Evolutionary conservation across 441 rosid genomes (phyloP).

Genomic region (Breynia disticha): DNA sequence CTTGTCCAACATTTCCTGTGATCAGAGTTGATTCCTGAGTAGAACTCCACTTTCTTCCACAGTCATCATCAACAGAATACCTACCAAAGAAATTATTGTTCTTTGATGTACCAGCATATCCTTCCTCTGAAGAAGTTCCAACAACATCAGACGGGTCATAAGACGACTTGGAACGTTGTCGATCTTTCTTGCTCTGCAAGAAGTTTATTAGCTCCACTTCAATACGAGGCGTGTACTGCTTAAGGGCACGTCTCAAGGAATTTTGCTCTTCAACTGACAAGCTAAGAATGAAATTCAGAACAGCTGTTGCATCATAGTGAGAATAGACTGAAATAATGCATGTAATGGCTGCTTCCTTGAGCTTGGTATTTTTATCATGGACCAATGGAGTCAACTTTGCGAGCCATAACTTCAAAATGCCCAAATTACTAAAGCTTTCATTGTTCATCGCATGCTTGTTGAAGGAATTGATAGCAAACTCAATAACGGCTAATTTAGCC

Average conservation of each 20-base stretch:
- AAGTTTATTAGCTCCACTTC: conserved; percentile 94
- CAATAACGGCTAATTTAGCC: conserved; percentile 97
- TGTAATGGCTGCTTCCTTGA: conserved; percentile 85
- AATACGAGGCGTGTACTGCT: conserved; percentile 92
- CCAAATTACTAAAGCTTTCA: conserved; percentile 76
- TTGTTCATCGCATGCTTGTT: conserved; percentile 63
- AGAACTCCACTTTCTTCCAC: conserved; percentile 82
- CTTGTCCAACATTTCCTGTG: conserved; percentile 39
- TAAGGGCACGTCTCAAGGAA: conserved; percentile 84
- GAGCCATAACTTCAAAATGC: conserved; percentile 90
- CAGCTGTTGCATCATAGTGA: conserved; percentile 77
- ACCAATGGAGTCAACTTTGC: conserved; percentile 78
- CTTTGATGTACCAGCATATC: conserved; percentile 54
- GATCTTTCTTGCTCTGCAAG: conserved; percentile 88
- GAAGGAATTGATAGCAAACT: conserved; percentile 79
- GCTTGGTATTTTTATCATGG: conserved; percentile 84
- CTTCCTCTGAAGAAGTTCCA: conserved; percentile 92
- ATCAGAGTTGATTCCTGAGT: conserved; percentile 53
- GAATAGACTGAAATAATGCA: conserved; percentile 93
- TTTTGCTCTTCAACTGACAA: conserved; percentile 97
- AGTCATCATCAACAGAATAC: conserved; percentile 72
- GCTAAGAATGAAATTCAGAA: conserved; percentile 88
- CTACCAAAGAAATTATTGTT: conserved; percentile 68
- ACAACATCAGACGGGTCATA: conserved; percentile 86
- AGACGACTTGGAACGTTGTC: conserved; percentile 72